Evolutionary conservation across 306 rosid species (phyloP).

Genomic region (Medicago arabica): DNA sequence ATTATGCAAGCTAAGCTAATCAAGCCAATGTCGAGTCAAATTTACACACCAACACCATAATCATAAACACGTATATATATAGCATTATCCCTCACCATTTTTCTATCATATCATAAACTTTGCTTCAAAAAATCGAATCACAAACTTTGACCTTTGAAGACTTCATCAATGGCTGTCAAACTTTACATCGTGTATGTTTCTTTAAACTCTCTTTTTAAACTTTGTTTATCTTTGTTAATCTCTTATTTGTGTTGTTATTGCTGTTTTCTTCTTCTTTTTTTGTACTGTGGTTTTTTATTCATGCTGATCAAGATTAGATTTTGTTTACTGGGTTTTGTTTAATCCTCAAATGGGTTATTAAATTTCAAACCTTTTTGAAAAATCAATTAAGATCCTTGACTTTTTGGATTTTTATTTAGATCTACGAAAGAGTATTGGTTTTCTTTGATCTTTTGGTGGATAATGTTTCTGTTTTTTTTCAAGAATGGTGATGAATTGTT

Average conservation of each 20-base stretch:
- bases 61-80: slow-evolving; percentile 34
- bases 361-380: slow-evolving; percentile 33
- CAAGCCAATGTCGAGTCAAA: slow-evolving; percentile 43
- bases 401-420: slow-evolving; percentile 37
- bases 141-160: slow-evolving; percentile 24
- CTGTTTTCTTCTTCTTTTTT: background rate
- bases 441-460: slow-evolving; percentile 35
- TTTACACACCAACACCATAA: slow-evolving; percentile 28
- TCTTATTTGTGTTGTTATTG: slow-evolving; percentile 34
- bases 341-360: slow-evolving; percentile 16
- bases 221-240: slow-evolving; percentile 30
- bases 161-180: slow-evolving; percentile 83
- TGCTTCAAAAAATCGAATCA: background rate
- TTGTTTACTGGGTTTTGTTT: slow-evolving; percentile 40
- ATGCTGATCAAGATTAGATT: slow-evolving; percentile 20
- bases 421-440: background rate
- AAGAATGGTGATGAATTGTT: slow-evolving; percentile 3
- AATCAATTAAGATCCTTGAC: slow-evolving; percentile 27
- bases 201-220: background rate
- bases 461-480: background rate
- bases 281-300: slow-evolving; percentile 13
- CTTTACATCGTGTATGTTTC: slow-evolving; percentile 82
- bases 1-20: slow-evolving; percentile 31
- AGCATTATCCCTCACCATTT: slow-evolving; percentile 19
- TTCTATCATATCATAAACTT: slow-evolving; percentile 40